Conservation (phyloP, 805 yeast genomes). For the Ogataea philodendri region DNA sequence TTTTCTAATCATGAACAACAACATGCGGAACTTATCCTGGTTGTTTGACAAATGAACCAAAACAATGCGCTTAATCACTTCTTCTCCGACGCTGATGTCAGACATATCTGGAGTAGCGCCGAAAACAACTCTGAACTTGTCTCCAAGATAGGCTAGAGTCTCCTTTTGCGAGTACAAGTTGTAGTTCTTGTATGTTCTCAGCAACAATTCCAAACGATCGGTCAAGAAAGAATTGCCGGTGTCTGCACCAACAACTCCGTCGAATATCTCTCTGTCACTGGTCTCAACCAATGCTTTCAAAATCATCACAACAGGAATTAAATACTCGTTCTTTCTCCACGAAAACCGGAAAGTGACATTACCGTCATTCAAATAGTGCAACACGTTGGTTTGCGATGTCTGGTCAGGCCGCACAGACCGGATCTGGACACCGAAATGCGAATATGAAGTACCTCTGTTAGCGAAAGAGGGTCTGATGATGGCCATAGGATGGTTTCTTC, state of each 20-base stretch:
- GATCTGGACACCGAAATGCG: slow-evolving; percentile 89
- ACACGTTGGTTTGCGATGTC: slow-evolving; percentile 95
- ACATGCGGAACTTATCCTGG: slow-evolving; percentile 79
- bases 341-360: slow-evolving; percentile 94
- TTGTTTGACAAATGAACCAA: slow-evolving; percentile 78
- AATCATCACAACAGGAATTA: slow-evolving; percentile 90
- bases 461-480: slow-evolving; percentile 91
- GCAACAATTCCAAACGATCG: slow-evolving; percentile 91
- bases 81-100: slow-evolving; percentile 88
- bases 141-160: slow-evolving; percentile 92
- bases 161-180: slow-evolving; percentile 76
- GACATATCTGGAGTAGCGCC: slow-evolving; percentile 84
- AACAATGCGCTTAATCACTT: slow-evolving; percentile 78
- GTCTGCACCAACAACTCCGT: slow-evolving; percentile 92
- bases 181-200: slow-evolving; percentile 85
- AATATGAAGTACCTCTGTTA: slow-evolving; percentile 88
- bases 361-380: slow-evolving; percentile 94
- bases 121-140: slow-evolving; percentile 91
- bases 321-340: slow-evolving; percentile 94
- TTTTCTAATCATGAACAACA: slow-evolving; percentile 93
- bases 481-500: slow-evolving; percentile 98
- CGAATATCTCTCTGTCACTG: slow-evolving; percentile 92
- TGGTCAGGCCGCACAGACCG: slow-evolving; percentile 95
- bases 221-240: slow-evolving; percentile 86
- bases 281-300: slow-evolving; percentile 87